These are phyloP conservation scores for Furcasterigmium sp. DNA, from an alignment of 2,329 filamentous ascomycete species.

Conservation along the genomic window DNA sequence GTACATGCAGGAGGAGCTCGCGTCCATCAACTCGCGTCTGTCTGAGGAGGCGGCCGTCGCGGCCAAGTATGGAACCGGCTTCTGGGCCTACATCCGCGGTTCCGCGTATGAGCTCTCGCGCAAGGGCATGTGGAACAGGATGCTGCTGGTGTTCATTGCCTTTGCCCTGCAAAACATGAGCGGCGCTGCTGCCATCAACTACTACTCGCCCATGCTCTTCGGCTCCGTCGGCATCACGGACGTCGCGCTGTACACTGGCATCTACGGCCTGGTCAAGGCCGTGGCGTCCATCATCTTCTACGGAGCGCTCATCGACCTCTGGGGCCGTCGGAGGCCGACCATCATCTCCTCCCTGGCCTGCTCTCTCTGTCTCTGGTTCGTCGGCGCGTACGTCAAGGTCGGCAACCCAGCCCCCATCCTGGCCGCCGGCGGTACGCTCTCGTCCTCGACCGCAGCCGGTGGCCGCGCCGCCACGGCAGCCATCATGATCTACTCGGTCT, in stretches of 20 bases:
- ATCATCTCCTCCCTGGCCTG: slow-evolving; percentile 43
- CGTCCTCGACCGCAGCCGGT: slow-evolving; percentile 35
- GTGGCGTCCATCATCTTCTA: slow-evolving; percentile 35
- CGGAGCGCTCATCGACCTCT: slow-evolving; percentile 30
- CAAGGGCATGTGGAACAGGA: slow-evolving; percentile 34
- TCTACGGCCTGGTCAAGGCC: slow-evolving; percentile 42
- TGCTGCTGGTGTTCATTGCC: slow-evolving; percentile 28
- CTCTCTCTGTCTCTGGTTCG: slow-evolving; percentile 43
- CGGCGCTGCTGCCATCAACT: slow-evolving; percentile 28
- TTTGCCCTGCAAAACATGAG: slow-evolving; percentile 34
- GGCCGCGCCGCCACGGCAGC: slow-evolving; percentile 48
- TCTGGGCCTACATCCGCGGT: slow-evolving; percentile 27
- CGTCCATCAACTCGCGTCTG: slow-evolving; percentile 34
- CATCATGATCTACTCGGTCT: slow-evolving; percentile 49
- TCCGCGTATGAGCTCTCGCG: slow-evolving; percentile 26
- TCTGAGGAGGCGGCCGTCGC: slow-evolving; percentile 26
- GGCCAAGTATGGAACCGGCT: slow-evolving; percentile 22
- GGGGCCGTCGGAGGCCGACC: slow-evolving; percentile 32
- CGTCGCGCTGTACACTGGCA: slow-evolving; percentile 40
- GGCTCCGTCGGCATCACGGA: slow-evolving; percentile 38
- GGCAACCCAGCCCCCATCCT: slow-evolving; percentile 41
- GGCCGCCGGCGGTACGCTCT: slow-evolving; percentile 32
- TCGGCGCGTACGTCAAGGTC: slow-evolving; percentile 48
- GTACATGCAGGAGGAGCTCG: slow-evolving; percentile 42
- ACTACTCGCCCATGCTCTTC: slow-evolving; percentile 32